A percentile compares a stretch with the other conserved stretches of the same genome.
Conservation (phyloP, 2,329 filamentous ascomycete species). For the Myrmaecium sp. region DNA sequence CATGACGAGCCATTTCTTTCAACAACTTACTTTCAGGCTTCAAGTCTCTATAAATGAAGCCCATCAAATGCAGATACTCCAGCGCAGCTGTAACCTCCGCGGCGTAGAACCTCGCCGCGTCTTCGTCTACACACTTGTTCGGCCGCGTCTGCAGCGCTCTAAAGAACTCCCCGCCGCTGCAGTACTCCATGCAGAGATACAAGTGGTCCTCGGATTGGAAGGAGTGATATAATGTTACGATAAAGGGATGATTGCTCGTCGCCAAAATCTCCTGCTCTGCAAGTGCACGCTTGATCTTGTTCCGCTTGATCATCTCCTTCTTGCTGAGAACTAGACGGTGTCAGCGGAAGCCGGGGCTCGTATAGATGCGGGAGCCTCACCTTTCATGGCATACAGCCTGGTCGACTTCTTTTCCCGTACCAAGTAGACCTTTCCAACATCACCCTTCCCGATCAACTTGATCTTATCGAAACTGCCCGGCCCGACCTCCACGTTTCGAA, state of each 20-base stretch:
- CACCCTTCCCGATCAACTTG: constrained; percentile 95
- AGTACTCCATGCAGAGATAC: constrained; percentile 99
- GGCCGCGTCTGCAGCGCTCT: constrained; percentile 82
- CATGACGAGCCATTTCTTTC: constrained; percentile 1
- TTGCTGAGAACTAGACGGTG: constrained; percentile 68
- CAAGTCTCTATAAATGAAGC: constrained; percentile 94
- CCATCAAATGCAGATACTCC: constrained; percentile 96
- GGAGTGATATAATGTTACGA: constrained; percentile 94
- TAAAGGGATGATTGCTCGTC: constrained; percentile 97
- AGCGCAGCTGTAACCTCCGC: constrained; percentile 92
- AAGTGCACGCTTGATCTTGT: constrained; percentile 97
- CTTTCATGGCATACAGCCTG: constrained; percentile 95
- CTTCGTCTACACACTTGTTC: constrained; percentile 92
- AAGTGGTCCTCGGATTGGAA: constrained; percentile 98
- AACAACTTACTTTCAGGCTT: constrained; percentile 80
- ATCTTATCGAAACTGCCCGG: constrained; percentile 98
- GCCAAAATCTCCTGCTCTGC: constrained; percentile 96
- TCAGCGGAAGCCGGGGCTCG: constrained; percentile 11
- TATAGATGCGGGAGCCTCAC: constrained; percentile 31
- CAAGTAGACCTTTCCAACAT: constrained; percentile 95
- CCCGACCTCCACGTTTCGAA: constrained; percentile 89
- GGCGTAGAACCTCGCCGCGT: constrained; percentile 92
- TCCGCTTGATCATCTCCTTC: constrained; percentile 99
- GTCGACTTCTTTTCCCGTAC: constrained; percentile 96
- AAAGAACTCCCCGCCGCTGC: constrained; percentile 97